Evolutionary conservation across 495 filamentous ascomycete genomes (phyloP).

Genomic region (Podospora comata): DNA sequence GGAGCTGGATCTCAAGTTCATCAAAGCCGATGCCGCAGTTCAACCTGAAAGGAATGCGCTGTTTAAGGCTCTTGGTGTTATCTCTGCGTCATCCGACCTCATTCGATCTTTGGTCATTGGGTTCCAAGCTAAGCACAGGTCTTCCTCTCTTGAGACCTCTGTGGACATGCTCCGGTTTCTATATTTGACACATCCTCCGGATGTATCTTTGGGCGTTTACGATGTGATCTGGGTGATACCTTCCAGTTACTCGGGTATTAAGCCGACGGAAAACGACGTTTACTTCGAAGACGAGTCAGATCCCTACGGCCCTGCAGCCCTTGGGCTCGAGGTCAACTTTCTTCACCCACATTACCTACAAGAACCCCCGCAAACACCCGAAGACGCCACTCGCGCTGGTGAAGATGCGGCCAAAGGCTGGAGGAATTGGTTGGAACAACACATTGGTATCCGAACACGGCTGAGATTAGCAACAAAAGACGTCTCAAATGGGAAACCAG

Average conservation of each 20-base stretch:
- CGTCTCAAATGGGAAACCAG: background rate
- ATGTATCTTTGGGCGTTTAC: background rate
- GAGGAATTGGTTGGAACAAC: slow-evolving; percentile 18
- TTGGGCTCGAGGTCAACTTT: slow-evolving; percentile 18
- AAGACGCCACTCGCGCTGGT: background rate
- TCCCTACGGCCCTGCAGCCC: slow-evolving; percentile 21
- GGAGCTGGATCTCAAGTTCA: slow-evolving; percentile 20
- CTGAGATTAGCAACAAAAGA: slow-evolving; percentile 8
- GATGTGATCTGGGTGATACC: too few species aligned
- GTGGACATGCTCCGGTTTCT: slow-evolving; percentile 8
- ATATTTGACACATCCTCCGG: background rate
- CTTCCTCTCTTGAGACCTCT: background rate
- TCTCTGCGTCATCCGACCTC: background rate
- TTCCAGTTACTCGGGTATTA: too few species aligned
- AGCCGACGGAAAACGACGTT: background rate
- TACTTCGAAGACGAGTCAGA: slow-evolving; percentile 23
- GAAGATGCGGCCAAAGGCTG: background rate
- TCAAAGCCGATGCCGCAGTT: slow-evolving; percentile 13
- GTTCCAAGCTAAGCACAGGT: background rate
- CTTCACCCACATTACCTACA: slow-evolving; percentile 23
- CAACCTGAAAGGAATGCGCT: slow-evolving; percentile 21
- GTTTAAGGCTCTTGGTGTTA: slow-evolving; percentile 29
- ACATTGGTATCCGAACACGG: slow-evolving; percentile 6
- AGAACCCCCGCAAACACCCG: slow-evolving; percentile 14
- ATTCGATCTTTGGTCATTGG: background rate